Conservation (phyloP, 2,329 filamentous ascomycete species). For the Fusarium sp. region DNA sequence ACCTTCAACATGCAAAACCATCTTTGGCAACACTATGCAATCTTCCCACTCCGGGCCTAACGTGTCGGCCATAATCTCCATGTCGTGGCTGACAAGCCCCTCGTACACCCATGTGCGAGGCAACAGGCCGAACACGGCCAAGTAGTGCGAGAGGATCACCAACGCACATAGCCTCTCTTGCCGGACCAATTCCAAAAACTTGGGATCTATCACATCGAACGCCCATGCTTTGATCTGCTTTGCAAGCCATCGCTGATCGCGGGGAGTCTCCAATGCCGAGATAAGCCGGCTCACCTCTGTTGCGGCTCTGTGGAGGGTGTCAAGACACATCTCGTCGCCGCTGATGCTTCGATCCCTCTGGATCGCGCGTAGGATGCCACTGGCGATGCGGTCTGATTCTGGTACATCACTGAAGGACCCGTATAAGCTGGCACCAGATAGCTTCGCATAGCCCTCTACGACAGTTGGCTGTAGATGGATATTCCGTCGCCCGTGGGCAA, state of each 20-base stretch:
- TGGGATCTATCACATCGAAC: neutral
- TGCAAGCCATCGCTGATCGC: neutral
- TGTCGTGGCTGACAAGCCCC: neutral
- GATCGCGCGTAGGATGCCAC: neutral
- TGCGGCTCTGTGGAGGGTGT: neutral
- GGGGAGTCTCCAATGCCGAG: neutral
- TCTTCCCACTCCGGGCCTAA: slow-evolving; percentile 5
- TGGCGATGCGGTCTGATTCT: neutral
- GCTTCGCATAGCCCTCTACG: neutral
- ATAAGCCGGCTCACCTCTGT: neutral
- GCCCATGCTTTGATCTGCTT: slow-evolving; percentile 6
- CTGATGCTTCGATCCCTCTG: neutral
- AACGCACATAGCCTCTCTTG: neutral
- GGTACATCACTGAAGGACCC: neutral
- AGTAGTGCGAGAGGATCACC: neutral
- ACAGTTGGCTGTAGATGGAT: neutral
- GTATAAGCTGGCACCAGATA: neutral
- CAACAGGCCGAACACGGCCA: neutral
- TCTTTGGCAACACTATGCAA: neutral
- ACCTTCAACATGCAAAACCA: neutral
- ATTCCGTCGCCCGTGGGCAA: neutral
- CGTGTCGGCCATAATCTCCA: neutral
- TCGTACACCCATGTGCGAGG: slow-evolving; percentile 3
- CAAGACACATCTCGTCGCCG: neutral
- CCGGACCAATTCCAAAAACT: neutral